These are phyloP conservation scores for Sphaerulina vaccinii DNA, from an alignment of 2,329 filamentous ascomycete species.

Conservation along the genomic window DNA sequence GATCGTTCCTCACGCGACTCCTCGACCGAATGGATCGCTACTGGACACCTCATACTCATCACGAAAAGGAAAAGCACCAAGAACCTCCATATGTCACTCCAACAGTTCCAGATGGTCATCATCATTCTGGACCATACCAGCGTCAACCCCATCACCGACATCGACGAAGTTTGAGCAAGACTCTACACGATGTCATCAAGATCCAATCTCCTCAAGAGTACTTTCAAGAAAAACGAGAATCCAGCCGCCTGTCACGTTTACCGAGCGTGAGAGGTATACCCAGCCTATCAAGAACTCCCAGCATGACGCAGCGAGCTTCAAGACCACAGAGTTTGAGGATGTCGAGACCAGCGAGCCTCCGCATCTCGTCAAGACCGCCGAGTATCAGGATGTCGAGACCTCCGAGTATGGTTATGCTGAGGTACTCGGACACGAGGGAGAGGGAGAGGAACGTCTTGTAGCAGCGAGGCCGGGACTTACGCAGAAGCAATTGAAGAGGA, in stretches of 20 bases:
- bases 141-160: background rate
- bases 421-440: background rate
- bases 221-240: constrained; percentile 9
- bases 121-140: background rate
- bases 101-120: background rate
- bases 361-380: background rate
- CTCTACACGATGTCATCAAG: constrained; percentile 9
- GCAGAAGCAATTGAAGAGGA: background rate
- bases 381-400: background rate
- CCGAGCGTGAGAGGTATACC: constrained; percentile 7
- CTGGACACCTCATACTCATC: background rate
- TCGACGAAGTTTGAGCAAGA: background rate
- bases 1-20: constrained; percentile 8
- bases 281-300: background rate
- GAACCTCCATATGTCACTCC: background rate
- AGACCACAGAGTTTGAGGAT: background rate
- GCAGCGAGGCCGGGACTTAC: background rate
- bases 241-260: background rate
- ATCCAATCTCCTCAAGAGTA: constrained; percentile 10
- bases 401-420: background rate
- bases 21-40: background rate
- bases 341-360: background rate
- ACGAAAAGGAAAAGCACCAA: constrained; percentile 2
- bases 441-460: background rate
- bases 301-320: background rate